Base-by-base conservation (phyloP, 257 asterid genomes). In the Eustoma russellianum region DNA sequence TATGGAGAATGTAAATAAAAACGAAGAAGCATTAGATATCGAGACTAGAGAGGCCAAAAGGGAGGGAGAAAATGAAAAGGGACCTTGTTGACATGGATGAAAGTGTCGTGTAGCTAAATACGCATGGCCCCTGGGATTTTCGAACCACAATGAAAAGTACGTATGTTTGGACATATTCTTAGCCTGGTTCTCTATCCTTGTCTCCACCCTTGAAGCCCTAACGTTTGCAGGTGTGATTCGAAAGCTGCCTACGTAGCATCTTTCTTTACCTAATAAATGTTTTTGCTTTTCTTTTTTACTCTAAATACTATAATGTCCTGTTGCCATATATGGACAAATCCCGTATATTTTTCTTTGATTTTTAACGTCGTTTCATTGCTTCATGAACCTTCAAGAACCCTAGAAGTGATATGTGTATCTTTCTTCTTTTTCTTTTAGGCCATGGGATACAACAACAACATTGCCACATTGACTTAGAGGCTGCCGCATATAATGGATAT, bases 141-240 rank as follows among this genome's bases (percentile, higher is more conserved):
- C 54, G 50, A 52, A 80, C 76, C 75, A 72, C 30, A 50, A 17
- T 53, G 85, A 81, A 77, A 79, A 73, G 66, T 54, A 78, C 82
- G 79, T 69, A 61, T 60, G 30, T 68, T 84, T 81, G 94, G 90
- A 70, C 70, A 8, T 33, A 64, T 52, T n/a, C 63, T 65, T 74
- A 77, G 73, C 72, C 64, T 69, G 66, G 69, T 70, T 76, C 80
- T 5, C 70, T 34, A 67, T 76, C 92, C 6, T 2, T 64, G 64
- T 62, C 74, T 74, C 70, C 74, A 65, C 46, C 63, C n/a, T n/a
- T n/a, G n/a, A n/a, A n/a, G n/a, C n/a, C 28, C 62, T 50, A 41
- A 44, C 55, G 9, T 56, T 33, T 56, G 50, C 62, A 60, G 72
- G 52, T 38, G 77, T 75, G 81, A 75, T 51, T 46, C 52, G n/a